Evolutionary conservation across 257 asterid species (phyloP), one percentile per base, ranked within the genome.

Genomic region (Ajuga chamaepitys): DNA sequence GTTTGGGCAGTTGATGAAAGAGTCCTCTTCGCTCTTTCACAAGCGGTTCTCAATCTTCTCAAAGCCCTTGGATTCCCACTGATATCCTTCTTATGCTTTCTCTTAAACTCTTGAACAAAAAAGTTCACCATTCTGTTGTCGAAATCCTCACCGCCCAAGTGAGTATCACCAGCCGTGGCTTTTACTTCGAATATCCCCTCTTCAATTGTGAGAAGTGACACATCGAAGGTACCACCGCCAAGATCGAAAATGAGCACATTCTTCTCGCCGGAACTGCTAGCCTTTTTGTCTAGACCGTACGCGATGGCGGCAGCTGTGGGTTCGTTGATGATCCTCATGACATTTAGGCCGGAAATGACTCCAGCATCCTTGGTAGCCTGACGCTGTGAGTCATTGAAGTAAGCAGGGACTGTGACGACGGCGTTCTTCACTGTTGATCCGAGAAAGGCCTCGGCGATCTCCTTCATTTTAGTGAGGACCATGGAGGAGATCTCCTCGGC

Each of bases 301-400:
- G 79, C 79, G 6, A 68, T 74, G 0, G 79, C 75, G 0, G 79
- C 75, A 0, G 79, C 79, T 0, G 78, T 74, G 9, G 78, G 70
- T 20, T 74, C 78, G 0, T 67, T 68, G 16, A 73, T 44, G 57
- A 72, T 66, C 9, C 77, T 37, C 77, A 66, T 47, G 3, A 72
- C 73, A 3, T 72, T 58, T 2, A 74, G 50, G 7, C 78, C 78
- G 0, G 74, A 13, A 20, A 74, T 67, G 0, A 53, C 65, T 30
- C 66, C 78, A 5, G 78, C 78, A 7, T 66, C 77, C 68, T 60
- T 73, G 21, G 77, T 73, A 2, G 77, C 73, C 25, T 42, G 73
- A 2, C 68, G 68, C 58, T 72, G 76, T 0, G 76, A 72, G 20
- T 72, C 62, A 4, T 56, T 72, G 73, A 72, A 72, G 3, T 72